Base-by-base conservation (phyloP, 2,329 filamentous ascomycete species). In the Mycosphaerella arachidis region DNA sequence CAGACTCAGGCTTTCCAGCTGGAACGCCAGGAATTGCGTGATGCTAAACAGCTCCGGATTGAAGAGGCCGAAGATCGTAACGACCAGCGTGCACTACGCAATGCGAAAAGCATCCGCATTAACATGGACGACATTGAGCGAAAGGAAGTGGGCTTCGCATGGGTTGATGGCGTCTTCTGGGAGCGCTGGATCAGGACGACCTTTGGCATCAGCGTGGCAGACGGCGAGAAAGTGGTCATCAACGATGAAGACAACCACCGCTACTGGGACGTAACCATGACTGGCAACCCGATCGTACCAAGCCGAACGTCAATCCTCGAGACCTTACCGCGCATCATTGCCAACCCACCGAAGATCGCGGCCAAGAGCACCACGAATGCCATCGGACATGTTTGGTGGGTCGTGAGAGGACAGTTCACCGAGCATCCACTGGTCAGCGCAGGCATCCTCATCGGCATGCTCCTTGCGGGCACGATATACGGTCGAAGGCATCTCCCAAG, bases 121-220 rank as follows among this genome's bases (percentile, higher is more conserved):
- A 90, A 92, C 68, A 95, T 97, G 85, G 89, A 93, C 68, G 89
- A 89, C 72, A 85, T 91, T 55, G 87, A 92, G 71, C 88, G 88
- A 68, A 96, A 93, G 74, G 90, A 96, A 72, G 92, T 97, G 46
- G 85, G 86, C 8, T 99, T 99, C 75, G 94, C 94, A 12, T 99
- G 94, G 94, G 91, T 97, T 12, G 94, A 99, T 73, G 92, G 92
- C 54, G 85, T 91, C 7, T 97, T 97, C 75, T 99, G 94, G 94
- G 92, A 97, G 76, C 85, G 93, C 63, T 99, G 94, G 94, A 86
- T 99, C 65, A 84, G 89, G 67, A 92, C 88, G n/a, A 97, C 93
- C 0, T 99, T 96, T 71, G 93, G 93, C 57, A 89, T 97, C 67
- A 90, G 95, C 68, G 87, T 94, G 62, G 87, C 84, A 71, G 87